These are phyloP conservation scores for Phytophthora cactorum DNA, from an alignment of 352 stramenopile genomes.

Conservation along the genomic window DNA sequence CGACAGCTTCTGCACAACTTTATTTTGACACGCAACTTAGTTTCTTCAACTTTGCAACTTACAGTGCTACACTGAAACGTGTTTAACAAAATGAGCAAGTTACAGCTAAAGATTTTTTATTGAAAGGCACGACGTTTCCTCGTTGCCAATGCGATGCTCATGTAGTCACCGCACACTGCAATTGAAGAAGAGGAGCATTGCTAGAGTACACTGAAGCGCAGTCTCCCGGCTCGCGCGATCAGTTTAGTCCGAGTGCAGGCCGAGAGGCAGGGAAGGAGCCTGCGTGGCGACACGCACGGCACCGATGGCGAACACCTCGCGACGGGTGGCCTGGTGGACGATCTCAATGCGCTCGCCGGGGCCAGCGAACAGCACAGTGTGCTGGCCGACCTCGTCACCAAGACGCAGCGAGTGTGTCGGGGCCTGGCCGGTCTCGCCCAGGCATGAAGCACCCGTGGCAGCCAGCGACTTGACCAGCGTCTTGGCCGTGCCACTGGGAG, in stretches of 20 bases:
- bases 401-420: constrained; percentile 76
- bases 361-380: constrained; percentile 84
- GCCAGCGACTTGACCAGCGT: constrained; percentile 74
- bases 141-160: constrained; percentile 12
- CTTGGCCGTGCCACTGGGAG: constrained; percentile 82
- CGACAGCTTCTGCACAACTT: not conserved
- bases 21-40: constrained; percentile 6
- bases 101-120: constrained; percentile 24
- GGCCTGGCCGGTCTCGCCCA: constrained; percentile 49
- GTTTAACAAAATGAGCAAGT: too few relatives aligned
- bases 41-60: constrained; percentile 8
- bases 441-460: constrained; percentile 62
- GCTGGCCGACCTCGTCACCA: constrained; percentile 82
- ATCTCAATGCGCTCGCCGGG: constrained; percentile 86
- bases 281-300: constrained; percentile 71
- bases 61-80: too few relatives aligned
- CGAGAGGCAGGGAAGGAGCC: constrained; percentile 48
- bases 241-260: constrained; percentile 72
- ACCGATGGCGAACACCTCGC: constrained; percentile 85
- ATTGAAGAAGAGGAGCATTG: constrained; percentile 21
- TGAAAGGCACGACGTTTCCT: constrained; percentile 26
- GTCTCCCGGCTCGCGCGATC: constrained; percentile 7
- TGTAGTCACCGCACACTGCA: constrained; percentile 14
- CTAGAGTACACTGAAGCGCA: constrained; percentile 31
- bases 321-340: constrained; percentile 78